Evolutionary conservation across 345 rosid genomes (phyloP), one percentile per base, ranked within the genome.

Genomic region (Eucalyptus camaldulensis): DNA sequence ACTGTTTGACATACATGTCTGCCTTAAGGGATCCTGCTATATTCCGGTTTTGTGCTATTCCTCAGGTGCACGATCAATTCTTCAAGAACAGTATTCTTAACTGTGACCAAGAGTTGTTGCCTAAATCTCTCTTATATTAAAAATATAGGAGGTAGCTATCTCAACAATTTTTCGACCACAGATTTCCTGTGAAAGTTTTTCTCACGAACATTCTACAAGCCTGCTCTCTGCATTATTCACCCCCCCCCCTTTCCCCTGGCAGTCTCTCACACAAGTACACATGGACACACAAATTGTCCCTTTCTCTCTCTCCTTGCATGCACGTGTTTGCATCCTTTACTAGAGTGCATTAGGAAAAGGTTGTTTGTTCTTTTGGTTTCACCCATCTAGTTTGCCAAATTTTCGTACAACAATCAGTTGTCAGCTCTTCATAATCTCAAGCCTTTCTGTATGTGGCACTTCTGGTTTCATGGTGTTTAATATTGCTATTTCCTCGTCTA

Each of bases 21-120:
- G 93, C 91, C 27, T 90, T 97, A 88, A 95, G 87, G 60, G 96
- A 95, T 89, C 95, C 96, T 89, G 92, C 96, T 88, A 96, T 95
- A 88, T 96, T 97, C 89, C 95, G 98, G 58, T 96, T 96, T 89
- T 98, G 99, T 91, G 99, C 98, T 51, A 97, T 97, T 88, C 98
- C 99, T 92, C 99, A 98, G 95, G 96, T 96, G 89, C 83, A 76
- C 7, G 56, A 37, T 49, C 47, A 37, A 21, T 80, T 37, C 47
- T 25, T 87, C 44, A 16, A 72, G 43, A 40, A 76, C 27, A 76
- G 27, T 40, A 24, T 76, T 76, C 47, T 76, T 76, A 76, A 76
- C 47, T 40, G 29, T 21, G 83, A 76, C 29, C 47, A 40, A 76
- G 15, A 76, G 83, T 76, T 76, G 83, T 37, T 76, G 27, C 83